Evolutionary conservation across 176 grass and related monocot species (phyloP).

Genomic region (Phyllostachys edulis): DNA sequence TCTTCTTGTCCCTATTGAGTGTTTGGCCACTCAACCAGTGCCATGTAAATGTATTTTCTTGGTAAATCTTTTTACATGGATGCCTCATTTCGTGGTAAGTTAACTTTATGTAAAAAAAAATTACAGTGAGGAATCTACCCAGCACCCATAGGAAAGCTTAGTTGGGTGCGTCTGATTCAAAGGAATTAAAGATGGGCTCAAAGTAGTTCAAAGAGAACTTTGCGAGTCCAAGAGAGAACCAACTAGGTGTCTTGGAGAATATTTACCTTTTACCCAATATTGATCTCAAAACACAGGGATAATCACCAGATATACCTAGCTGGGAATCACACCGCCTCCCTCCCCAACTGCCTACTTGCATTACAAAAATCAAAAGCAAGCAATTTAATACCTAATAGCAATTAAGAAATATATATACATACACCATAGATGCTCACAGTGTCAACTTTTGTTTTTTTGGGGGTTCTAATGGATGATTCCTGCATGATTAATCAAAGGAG

Average conservation of each 20-base stretch:
- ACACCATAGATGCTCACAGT: conserved; percentile 48
- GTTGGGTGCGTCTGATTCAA: conserved; percentile 36
- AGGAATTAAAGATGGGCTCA: conserved; percentile 52
- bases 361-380: conserved; percentile 44
- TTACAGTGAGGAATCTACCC: conserved; percentile 27
- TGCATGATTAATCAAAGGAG: conserved; percentile 58
- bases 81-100: conserved; percentile 28
- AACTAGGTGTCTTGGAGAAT: conserved; percentile 56
- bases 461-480: conserved; percentile 53
- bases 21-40: not conserved
- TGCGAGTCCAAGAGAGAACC: conserved; percentile 57
- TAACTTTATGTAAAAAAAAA: not conserved
- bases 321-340: conserved; percentile 39
- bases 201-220: conserved; percentile 60
- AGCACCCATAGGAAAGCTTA: conserved; percentile 29
- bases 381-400: not conserved
- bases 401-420: not conserved
- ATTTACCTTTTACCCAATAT: conserved; percentile 55
- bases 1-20: conserved; percentile 21
- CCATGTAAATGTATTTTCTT: not conserved
- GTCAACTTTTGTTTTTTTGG: conserved; percentile 30
- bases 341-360: conserved; percentile 35
- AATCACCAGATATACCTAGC: conserved; percentile 81
- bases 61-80: conserved; percentile 5
- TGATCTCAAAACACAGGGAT: conserved; percentile 42